Base-by-base conservation (phyloP, 2,329 filamentous ascomycete genomes). In the Colletotrichum sublineola region DNA sequence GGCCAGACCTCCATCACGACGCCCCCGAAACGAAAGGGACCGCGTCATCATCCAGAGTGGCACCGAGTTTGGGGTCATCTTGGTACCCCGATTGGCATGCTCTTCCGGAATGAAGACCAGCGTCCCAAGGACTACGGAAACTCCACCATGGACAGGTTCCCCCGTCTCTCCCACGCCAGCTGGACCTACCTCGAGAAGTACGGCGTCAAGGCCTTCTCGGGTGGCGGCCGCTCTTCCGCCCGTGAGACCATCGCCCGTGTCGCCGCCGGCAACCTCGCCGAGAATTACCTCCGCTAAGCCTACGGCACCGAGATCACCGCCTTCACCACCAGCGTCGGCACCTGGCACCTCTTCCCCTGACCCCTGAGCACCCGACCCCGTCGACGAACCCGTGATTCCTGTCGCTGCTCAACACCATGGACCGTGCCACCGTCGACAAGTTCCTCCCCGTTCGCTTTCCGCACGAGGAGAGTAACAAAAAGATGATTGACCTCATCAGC, bases 121-220 rank as follows among this genome's bases (percentile, higher is more conserved):
- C 87, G 96, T 74, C 96, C 95, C 48, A 91, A 94, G 80, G 96
- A 99, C 86, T 98, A 98, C 83, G 93, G 93, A 68, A 90, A 91
- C 83, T 89, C 90, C 80, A 97, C 95, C 40, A 98, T 98, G 90
- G 94, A 98, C 83, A 85, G 91, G 74, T 98, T 93, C 87, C 96
- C 96, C 5, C 90, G 96, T 63, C 96, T 96, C 46, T 94, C 91
- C 80, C 96, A 98, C 84, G 96, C 96, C 73, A 96, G 98, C 84
- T 98, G 93, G 90, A 98, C 96, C 74, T 98, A 98, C 84, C 88
- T 97, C 74, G 94, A 97, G 82, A 98, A 98, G 85, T 99, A 99
- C 82, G 96, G 96, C 70, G 91, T 97, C 77, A 97, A 97, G 86
- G 95, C 96, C 46, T 94, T 91, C 81, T 73, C 70, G 74, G 96